Percentiles rank a stretch among this genome's conserved stretches.
Conservation (phyloP, 1,284 basidiomycete genomes). For the Hypsizygus ulmarius region DNA sequence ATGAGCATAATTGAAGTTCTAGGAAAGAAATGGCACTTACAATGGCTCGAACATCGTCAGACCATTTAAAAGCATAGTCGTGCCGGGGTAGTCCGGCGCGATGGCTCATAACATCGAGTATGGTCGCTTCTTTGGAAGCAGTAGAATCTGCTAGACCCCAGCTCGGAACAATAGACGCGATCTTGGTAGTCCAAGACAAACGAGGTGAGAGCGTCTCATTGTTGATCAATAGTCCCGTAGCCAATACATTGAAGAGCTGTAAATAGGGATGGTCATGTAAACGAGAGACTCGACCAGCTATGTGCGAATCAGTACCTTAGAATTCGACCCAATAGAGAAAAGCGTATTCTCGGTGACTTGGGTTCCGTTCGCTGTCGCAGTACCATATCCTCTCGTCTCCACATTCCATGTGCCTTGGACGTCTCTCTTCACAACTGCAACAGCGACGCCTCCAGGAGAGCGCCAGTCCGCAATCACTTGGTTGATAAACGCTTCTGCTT, state of each 20-base stretch:
- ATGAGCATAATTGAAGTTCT: neutral
- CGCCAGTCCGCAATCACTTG: conserved; percentile 19
- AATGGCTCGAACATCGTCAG: conserved; percentile 17
- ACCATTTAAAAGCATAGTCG: conserved; percentile 19
- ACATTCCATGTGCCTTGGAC: conserved; percentile 16
- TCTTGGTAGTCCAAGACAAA: conserved; percentile 24
- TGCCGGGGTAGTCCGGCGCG: conserved; percentile 17
- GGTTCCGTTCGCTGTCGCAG: conserved; percentile 10
- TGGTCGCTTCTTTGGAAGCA: conserved; percentile 4
- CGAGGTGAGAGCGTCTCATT: conserved; percentile 24
- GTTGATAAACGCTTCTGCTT: conserved; percentile 19
- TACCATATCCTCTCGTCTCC: conserved; percentile 21
- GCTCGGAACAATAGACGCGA: conserved; percentile 22
- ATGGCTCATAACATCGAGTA: conserved; percentile 14
- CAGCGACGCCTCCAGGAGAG: conserved; percentile 20
- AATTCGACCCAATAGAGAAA: conserved; percentile 21
- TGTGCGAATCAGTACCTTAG: conserved; percentile 21
- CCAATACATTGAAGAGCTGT: too few species aligned
- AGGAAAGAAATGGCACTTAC: conserved; percentile 13
- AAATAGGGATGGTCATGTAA: neutral
- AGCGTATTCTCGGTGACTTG: conserved; percentile 19
- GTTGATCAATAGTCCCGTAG: conserved; percentile 21
- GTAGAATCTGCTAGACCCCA: conserved; percentile 17
- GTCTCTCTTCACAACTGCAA: conserved; percentile 20
- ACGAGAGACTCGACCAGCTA: too few species aligned